A percentile compares a stretch with the other conserved stretches of the same genome.
Evolutionary conservation across 805 yeast genomes (phyloP).

Genomic region (Starmerella potacharoeniae): DNA sequence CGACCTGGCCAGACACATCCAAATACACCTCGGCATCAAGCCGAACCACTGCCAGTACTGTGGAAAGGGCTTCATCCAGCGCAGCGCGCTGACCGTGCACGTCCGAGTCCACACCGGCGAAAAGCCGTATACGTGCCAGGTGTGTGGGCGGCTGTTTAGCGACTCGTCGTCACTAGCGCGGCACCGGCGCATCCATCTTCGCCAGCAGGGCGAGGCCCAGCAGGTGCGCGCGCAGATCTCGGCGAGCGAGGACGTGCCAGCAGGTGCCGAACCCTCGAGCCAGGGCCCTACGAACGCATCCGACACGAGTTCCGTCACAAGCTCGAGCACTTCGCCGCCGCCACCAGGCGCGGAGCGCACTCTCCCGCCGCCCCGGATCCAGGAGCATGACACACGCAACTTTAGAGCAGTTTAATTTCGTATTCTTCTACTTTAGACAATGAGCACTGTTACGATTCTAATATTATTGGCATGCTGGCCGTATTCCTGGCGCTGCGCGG

Average conservation of each 20-base stretch:
- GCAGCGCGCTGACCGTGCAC: slow-evolving; percentile 73
- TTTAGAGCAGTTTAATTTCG: no score
- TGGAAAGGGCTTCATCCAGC: slow-evolving; percentile 66
- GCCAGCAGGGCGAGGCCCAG: slow-evolving; percentile 36
- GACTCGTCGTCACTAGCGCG: slow-evolving; percentile 49
- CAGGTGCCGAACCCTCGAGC: no score
- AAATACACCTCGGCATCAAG: slow-evolving; percentile 42
- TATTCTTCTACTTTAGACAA: no score
- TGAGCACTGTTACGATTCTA: no score
- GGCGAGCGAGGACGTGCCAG: not conserved
- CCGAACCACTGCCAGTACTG: slow-evolving; percentile 44
- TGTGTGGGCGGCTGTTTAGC: slow-evolving; percentile 29
- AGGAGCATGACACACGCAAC: no score
- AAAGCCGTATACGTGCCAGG: slow-evolving; percentile 51
- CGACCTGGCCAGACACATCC: slow-evolving; percentile 69
- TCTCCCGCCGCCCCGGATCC: no score
- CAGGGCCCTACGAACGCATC: no score
- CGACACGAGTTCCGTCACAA: no score
- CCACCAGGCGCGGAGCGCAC: no score
- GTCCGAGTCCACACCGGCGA: slow-evolving; percentile 70
- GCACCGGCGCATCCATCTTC: slow-evolving; percentile 73
- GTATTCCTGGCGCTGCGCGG: no score
- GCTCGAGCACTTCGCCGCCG: no score
- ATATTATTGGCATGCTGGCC: not conserved
- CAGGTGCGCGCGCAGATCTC: not conserved